Conservation (phyloP, 371 early-diverging fungal species). For the Cokeromyces recurvatus region DNA sequence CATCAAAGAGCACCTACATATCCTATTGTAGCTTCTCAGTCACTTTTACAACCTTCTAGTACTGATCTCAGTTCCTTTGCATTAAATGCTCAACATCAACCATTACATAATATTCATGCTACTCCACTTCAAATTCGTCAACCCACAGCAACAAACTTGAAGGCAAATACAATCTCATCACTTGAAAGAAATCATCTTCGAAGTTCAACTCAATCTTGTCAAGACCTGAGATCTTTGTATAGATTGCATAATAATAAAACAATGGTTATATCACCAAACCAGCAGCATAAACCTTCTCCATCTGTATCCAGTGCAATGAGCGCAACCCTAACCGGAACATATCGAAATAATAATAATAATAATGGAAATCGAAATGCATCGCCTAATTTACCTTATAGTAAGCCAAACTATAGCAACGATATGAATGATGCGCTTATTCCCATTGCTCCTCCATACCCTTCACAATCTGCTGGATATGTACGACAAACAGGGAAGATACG, state of each 20-base stretch:
- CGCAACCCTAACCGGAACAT: conserved; percentile 3
- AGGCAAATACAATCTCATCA: not conserved
- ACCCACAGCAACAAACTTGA: too few relatives aligned
- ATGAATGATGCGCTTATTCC: conserved; percentile 3
- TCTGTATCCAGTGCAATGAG: conserved; percentile 10
- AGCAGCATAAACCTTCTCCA: conserved; percentile 10
- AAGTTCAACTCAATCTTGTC: conserved; percentile 19
- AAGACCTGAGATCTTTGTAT: conserved; percentile 15
- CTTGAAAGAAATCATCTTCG: conserved; percentile 2
- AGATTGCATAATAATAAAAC: conserved; percentile 4
- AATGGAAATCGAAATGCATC: conserved; percentile 5
- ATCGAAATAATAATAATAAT: conserved; percentile 1
- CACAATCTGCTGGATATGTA: conserved; percentile 12
- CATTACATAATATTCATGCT: conserved; percentile 18
- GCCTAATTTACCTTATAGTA: conserved; percentile 7
- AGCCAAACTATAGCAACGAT: not conserved
- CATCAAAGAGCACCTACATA: too few relatives aligned
- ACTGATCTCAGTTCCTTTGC: conserved; percentile 1
- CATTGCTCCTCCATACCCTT: not conserved
- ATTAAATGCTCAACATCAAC: conserved; percentile 3
- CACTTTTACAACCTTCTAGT: conserved; percentile 18
- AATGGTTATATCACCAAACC: not conserved
- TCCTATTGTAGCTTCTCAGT: too few relatives aligned
- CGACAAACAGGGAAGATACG: conserved; percentile 13
- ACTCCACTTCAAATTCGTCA: conserved; percentile 11